Evolutionary conservation across 306 rosid genomes (phyloP).

Genomic region (Glycine latifolia): DNA sequence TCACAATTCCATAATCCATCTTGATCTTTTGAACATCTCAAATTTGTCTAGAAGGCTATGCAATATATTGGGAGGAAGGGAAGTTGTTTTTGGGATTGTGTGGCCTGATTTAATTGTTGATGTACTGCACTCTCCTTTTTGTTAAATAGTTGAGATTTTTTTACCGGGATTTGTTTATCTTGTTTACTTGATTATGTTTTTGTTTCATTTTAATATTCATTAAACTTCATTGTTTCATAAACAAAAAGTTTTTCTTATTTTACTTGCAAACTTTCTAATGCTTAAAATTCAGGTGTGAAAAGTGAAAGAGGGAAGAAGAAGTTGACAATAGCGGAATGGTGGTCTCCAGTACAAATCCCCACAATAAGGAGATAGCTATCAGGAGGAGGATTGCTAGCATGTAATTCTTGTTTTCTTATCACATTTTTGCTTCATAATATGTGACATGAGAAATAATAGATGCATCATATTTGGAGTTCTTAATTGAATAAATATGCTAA

Average conservation of each 20-base stretch:
- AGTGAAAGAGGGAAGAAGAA: conserved; percentile 28
- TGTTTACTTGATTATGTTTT: no score
- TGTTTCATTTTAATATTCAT: background rate
- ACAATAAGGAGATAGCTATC: conserved; percentile 70
- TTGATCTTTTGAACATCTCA: no score
- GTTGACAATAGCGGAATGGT: conserved; percentile 56
- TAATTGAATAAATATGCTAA: background rate
- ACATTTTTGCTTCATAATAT: conserved; percentile 25
- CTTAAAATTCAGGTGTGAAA: conserved; percentile 43
- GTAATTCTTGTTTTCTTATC: conserved; percentile 50
- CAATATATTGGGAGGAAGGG: no score
- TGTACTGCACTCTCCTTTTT: no score
- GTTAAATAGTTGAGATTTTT: no score
- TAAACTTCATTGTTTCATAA: conserved; percentile 22
- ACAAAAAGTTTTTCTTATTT: background rate
- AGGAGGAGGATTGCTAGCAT: conserved; percentile 88
- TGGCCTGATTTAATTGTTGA: no score
- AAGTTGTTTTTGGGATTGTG: no score
- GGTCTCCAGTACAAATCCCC: conserved; percentile 67
- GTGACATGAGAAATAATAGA: conserved; percentile 6
- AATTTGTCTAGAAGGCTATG: no score
- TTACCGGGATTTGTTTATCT: no score
- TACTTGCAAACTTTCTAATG: conserved; percentile 17
- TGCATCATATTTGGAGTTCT: conserved; percentile 28
- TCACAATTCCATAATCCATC: no score